These are phyloP conservation scores for Neurospora discreta DNA, from an alignment of 495 filamentous ascomycete genomes.

Conservation along the genomic window DNA sequence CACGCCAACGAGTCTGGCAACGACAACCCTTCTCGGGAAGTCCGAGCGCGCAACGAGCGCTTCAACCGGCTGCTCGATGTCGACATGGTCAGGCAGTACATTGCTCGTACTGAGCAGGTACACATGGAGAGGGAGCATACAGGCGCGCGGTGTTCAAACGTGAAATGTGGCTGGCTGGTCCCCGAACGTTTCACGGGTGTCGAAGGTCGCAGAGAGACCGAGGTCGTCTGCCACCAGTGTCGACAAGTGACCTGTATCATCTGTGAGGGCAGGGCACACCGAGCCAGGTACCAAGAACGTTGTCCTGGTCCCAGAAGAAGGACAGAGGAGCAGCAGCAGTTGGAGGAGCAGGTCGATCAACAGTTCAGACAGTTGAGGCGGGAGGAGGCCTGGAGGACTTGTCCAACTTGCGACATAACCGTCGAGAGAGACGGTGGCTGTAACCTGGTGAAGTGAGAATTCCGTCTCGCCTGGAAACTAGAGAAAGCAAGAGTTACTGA, in stretches of 20 bases:
- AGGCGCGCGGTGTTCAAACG: neutral
- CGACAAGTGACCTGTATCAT: neutral
- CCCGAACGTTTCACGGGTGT: neutral
- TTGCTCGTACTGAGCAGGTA: neutral
- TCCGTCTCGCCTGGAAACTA: neutral
- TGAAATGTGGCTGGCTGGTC: neutral
- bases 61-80: neutral
- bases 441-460: neutral
- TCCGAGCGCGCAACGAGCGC: neutral
- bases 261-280: neutral
- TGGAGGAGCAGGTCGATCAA: neutral
- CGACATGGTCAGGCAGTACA: neutral
- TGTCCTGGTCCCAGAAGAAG: neutral
- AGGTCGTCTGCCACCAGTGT: neutral
- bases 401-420: neutral
- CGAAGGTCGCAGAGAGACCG: neutral
- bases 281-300: neutral
- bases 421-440: neutral
- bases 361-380: neutral
- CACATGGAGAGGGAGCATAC: neutral
- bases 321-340: neutral
- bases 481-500: neutral
- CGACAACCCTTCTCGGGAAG: neutral
- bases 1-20: neutral
- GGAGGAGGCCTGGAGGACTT: neutral